Conservation (phyloP, 495 filamentous ascomycete species). For the Friedmanniomyces endolithicus region DNA sequence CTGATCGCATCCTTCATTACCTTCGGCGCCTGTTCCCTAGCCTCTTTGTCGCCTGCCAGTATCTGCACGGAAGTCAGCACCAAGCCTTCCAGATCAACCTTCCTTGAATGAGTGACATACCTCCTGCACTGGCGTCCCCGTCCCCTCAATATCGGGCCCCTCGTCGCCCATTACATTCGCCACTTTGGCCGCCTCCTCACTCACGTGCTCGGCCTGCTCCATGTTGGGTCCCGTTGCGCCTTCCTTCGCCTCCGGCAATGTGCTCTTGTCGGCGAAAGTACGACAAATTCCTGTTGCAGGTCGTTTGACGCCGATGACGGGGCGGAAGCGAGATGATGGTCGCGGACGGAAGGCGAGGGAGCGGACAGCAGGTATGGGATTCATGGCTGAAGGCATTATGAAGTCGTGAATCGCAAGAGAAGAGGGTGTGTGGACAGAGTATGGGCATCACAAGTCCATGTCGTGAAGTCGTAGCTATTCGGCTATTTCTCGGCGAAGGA, state of each 20-base stretch:
- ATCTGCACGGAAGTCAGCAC: slow-evolving; percentile 35
- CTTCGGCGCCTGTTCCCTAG: slow-evolving; percentile 52
- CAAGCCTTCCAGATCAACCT: slow-evolving; percentile 7
- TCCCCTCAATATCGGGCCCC: slow-evolving; percentile 44
- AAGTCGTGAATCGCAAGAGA: background rate
- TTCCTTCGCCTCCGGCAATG: slow-evolving; percentile 28
- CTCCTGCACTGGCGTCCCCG: slow-evolving; percentile 54
- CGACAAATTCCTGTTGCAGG: background rate
- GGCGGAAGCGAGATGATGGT: slow-evolving; percentile 22
- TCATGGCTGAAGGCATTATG: slow-evolving; percentile 3
- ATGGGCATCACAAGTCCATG: too few species aligned
- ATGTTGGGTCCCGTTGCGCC: slow-evolving; percentile 36
- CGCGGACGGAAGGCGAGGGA: slow-evolving; percentile 35
- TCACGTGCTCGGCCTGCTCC: slow-evolving; percentile 47
- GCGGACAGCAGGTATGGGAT: slow-evolving; percentile 27
- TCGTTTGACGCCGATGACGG: slow-evolving; percentile 2
- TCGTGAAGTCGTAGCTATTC: background rate
- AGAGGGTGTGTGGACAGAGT: too few species aligned
- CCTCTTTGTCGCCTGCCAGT: slow-evolving; percentile 50
- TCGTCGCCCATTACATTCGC: slow-evolving; percentile 39
- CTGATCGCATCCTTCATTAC: slow-evolving; percentile 50
- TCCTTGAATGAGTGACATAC: slow-evolving; percentile 30
- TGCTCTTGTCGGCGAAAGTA: slow-evolving; percentile 25
- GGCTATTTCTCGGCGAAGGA: background rate
- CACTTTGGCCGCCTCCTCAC: slow-evolving; percentile 51